Conservation (phyloP, 2,329 filamentous ascomycete genomes). For the Cladobotryum mycophilum region DNA sequence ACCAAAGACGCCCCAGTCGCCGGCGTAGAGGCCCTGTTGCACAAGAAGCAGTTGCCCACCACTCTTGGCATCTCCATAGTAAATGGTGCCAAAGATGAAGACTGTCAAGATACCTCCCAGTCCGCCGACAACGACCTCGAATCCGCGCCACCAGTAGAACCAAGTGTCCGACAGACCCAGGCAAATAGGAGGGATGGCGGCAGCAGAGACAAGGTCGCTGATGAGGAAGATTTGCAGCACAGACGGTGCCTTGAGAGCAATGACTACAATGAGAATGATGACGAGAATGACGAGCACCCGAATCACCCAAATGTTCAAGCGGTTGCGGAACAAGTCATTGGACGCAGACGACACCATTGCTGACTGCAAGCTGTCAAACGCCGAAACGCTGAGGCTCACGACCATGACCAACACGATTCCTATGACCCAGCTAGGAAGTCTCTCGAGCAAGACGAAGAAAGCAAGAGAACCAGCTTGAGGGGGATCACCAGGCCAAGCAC, state of each 20-base stretch:
- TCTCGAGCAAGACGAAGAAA: conserved; percentile 68
- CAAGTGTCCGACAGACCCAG: conserved; percentile 60
- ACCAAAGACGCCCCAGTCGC: conserved; percentile 78
- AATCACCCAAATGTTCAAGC: conserved; percentile 68
- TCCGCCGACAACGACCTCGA: conserved; percentile 72
- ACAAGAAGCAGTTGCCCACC: conserved; percentile 66
- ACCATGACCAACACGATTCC: conserved; percentile 78
- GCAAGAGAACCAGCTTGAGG: conserved; percentile 56
- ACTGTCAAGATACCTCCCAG: conserved; percentile 72
- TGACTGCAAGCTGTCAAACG: conserved; percentile 75
- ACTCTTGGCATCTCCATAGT: conserved; percentile 59
- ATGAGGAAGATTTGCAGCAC: conserved; percentile 80
- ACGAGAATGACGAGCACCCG: conserved; percentile 62
- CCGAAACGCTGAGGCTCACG: conserved; percentile 66
- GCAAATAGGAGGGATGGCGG: conserved; percentile 67
- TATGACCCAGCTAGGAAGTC: conserved; percentile 73
- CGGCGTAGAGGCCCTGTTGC: conserved; percentile 65
- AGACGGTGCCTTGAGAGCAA: conserved; percentile 67
- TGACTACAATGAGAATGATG: conserved; percentile 67
- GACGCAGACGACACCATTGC: conserved; percentile 81
- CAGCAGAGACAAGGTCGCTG: conserved; percentile 70
- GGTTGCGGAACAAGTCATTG: conserved; percentile 81
- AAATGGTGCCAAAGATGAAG: conserved; percentile 74
- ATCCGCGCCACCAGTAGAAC: conserved; percentile 73
- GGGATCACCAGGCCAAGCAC: conserved; percentile 59